Percentiles rank a stretch among this genome's conserved stretches.
Conservation (phyloP, 768 basidiomycete genomes). For the Suillus variegatus region DNA sequence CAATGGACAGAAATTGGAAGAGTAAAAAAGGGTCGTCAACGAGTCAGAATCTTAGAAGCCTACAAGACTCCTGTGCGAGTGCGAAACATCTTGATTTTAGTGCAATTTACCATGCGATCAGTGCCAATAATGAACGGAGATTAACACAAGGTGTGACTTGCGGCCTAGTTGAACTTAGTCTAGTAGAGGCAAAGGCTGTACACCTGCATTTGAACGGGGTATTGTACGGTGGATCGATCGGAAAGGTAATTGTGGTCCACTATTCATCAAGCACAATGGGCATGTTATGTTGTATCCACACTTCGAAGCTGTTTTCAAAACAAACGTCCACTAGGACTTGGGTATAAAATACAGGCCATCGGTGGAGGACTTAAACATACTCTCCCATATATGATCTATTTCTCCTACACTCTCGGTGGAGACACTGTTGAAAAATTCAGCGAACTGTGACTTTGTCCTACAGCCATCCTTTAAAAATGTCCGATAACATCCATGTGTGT, state of each 20-base stretch:
- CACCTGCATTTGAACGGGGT: neutral
- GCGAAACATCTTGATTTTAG: neutral
- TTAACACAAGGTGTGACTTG: neutral
- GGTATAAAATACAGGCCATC: neutral
- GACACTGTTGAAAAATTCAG: too few species aligned
- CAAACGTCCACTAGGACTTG: neutral
- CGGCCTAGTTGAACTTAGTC: neutral
- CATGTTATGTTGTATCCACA: neutral
- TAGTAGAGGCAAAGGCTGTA: neutral
- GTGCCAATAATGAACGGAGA: neutral
- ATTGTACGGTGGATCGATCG: neutral
- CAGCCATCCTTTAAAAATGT: neutral
- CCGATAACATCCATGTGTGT: neutral
- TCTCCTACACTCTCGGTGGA: neutral
- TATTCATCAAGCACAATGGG: neutral
- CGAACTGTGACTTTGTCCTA: neutral
- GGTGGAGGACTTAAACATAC: neutral
- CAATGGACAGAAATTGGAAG: neutral
- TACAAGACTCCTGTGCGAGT: neutral
- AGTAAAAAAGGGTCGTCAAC: neutral
- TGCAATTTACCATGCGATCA: neutral
- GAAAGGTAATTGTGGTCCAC: neutral
- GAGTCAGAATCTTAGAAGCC: neutral
- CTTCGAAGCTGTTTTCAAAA: neutral
- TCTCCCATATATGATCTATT: neutral